Conservation (phyloP, 371 early-diverging fungal genomes). For the Mucor velutinosus region DNA sequence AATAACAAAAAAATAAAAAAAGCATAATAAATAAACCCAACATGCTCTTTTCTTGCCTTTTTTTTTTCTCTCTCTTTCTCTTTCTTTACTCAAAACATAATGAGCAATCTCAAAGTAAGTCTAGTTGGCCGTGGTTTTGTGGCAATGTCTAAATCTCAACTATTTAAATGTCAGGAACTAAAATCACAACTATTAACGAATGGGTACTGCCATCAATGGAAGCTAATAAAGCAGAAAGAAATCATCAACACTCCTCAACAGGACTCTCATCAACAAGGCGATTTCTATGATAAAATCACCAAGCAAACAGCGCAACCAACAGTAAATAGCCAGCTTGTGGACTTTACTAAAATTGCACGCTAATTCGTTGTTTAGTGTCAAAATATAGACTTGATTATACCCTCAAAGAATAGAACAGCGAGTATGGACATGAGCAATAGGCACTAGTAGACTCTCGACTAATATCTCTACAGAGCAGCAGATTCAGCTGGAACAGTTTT, state of each 20-base stretch:
- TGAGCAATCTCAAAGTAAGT: conserved; percentile 17
- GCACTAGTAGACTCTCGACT: not conserved
- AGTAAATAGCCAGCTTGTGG: conserved; percentile 6
- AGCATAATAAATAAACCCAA: conserved; percentile 10
- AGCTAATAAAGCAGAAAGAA: conserved; percentile 25
- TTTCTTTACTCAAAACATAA: conserved; percentile 1
- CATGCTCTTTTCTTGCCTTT: not conserved
- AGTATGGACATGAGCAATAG: conserved; percentile 10
- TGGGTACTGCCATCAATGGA: conserved; percentile 33
- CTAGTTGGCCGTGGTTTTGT: not conserved
- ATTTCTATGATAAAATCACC: conserved; percentile 19
- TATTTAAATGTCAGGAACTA: conserved; percentile 12
- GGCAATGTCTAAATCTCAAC: not conserved
- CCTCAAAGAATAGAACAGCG: conserved; percentile 22
- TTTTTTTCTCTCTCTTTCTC: conserved; percentile 2
- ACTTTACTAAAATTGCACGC: not conserved
- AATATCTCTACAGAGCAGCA: conserved; percentile 12
- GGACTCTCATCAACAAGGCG: not conserved
- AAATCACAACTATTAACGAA: conserved; percentile 18
- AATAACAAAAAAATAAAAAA: conserved; percentile 16
- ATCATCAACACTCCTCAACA: not conserved
- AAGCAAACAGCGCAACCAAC: conserved; percentile 19
- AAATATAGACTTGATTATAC: conserved; percentile 40
- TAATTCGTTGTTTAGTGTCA: conserved; percentile 34
- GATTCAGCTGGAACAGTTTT: conserved; percentile 28